Evolutionary conservation across 164 flowering plant genomes (phyloP).

Genomic region (Akebia trifoliata): DNA sequence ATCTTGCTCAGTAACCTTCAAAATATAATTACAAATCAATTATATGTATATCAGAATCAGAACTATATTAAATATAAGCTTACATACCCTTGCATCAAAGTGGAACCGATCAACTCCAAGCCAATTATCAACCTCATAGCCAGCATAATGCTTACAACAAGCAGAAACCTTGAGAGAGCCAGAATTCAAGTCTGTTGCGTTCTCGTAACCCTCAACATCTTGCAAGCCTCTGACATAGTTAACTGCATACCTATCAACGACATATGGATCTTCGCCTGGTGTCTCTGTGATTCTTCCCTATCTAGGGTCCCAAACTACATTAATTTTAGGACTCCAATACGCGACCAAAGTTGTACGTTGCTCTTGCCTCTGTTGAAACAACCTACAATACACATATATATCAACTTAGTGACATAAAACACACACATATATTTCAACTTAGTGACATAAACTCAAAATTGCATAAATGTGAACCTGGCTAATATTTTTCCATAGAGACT

Average conservation of each 20-base stretch:
- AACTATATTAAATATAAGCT: neutral
- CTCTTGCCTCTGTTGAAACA: too few species aligned
- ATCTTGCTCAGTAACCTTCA: too few species aligned
- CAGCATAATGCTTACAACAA: too few species aligned
- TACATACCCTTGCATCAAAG: conserved; percentile 17
- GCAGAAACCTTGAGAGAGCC: conserved; percentile 19
- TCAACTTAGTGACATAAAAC: too few species aligned
- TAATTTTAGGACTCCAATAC: conserved; percentile 21
- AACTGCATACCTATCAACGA: conserved; percentile 8
- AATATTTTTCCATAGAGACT: too few species aligned
- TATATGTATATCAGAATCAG: too few species aligned
- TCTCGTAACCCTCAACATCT: neutral
- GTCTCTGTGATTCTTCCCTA: conserved; percentile 19
- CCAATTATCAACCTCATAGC: conserved; percentile 20
- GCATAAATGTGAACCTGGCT: conserved; percentile 10
- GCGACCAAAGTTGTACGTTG: conserved; percentile 4
- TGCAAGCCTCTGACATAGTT: too few species aligned
- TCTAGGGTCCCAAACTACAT: conserved; percentile 20
- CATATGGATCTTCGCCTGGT: conserved; percentile 18
- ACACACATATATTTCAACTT: too few species aligned
- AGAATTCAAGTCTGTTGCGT: conserved; percentile 10
- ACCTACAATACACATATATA: too few species aligned
- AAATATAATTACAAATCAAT: too few species aligned
- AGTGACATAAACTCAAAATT: too few species aligned
- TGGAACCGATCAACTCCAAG: conserved; percentile 11